These are phyloP conservation scores for Microsporum audouinii DNA, from an alignment of 2,329 filamentous ascomycete genomes.

Conservation along the genomic window DNA sequence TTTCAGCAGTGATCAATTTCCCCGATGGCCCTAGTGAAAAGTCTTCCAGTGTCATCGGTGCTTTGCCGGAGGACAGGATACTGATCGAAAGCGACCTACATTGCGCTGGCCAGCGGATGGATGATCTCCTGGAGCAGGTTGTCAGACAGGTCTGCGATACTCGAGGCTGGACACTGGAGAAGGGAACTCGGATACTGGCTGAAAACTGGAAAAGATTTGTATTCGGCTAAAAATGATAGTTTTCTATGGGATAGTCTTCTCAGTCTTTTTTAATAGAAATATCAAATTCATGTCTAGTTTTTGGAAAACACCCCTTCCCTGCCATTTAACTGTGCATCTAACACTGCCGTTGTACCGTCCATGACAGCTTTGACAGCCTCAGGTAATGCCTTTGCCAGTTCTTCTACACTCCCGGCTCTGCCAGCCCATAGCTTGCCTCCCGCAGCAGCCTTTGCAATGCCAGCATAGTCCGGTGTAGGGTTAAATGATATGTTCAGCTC, in stretches of 20 bases:
- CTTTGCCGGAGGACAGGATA: constrained; percentile 64
- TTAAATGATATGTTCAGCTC: constrained; percentile 57
- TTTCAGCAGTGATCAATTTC: constrained; percentile 75
- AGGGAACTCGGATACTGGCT: constrained; percentile 57
- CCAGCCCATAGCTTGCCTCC: constrained; percentile 53
- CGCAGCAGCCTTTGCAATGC: constrained; percentile 55
- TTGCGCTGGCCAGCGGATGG: constrained; percentile 69
- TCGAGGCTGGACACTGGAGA: constrained; percentile 63
- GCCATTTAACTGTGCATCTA: constrained; percentile 50
- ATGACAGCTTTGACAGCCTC: constrained; percentile 50
- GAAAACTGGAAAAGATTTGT: constrained; percentile 70
- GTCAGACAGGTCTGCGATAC: constrained; percentile 63
- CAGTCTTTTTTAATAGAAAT: background rate
- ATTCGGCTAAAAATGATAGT: constrained; percentile 43
- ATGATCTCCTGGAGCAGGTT: constrained; percentile 61
- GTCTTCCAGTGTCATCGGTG: constrained; percentile 55
- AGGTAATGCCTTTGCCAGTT: constrained; percentile 44
- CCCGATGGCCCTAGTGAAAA: constrained; percentile 43
- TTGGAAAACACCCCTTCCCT: constrained; percentile 44
- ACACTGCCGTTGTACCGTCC: constrained; percentile 46
- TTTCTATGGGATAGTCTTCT: background rate
- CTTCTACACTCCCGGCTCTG: constrained; percentile 44
- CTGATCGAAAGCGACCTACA: constrained; percentile 88
- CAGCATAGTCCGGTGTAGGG: constrained; percentile 55
- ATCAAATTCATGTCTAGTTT: constrained; percentile 5